Percentiles rank a stretch among this genome's conserved stretches.
Evolutionary conservation across 164 flowering plant genomes (phyloP).

Genomic region (Vitis rupestris): DNA sequence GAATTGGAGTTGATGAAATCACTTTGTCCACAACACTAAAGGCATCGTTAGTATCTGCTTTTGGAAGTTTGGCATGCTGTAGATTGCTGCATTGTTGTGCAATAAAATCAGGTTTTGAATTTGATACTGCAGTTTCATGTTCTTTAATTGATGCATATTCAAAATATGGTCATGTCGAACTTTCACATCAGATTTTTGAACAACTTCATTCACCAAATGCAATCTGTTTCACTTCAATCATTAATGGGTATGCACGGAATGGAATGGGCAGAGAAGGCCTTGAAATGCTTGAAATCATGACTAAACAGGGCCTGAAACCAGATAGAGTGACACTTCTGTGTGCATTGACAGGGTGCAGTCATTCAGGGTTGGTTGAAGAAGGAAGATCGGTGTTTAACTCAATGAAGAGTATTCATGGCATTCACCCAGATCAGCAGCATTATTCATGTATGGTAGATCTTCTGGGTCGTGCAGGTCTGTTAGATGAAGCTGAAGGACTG

Average conservation of each 20-base stretch:
- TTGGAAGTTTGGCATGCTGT: slow-evolving; percentile 30
- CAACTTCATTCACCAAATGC: slow-evolving; percentile 41
- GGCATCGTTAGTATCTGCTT: slow-evolving; percentile 44
- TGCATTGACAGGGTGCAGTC: slow-evolving; percentile 62
- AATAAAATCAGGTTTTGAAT: slow-evolving; percentile 53
- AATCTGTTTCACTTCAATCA: slow-evolving; percentile 65
- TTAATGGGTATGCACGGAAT: slow-evolving; percentile 65
- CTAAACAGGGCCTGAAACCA: slow-evolving; percentile 47
- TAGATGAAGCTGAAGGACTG: slow-evolving; percentile 66
- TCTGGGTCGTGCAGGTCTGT: slow-evolving; percentile 62
- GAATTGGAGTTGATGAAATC: slow-evolving; percentile 55
- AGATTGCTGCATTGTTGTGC: slow-evolving; percentile 50
- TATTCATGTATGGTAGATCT: slow-evolving; percentile 79
- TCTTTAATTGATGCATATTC: slow-evolving; percentile 73
- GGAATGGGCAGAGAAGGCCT: slow-evolving; percentile 63
- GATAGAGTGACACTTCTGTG: slow-evolving; percentile 67
- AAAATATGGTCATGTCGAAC: slow-evolving; percentile 49
- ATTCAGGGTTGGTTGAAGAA: slow-evolving; percentile 70
- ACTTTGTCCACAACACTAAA: slow-evolving; percentile 59
- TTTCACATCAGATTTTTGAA: slow-evolving; percentile 43
- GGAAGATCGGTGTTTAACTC: slow-evolving; percentile 48
- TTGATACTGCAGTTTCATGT: slow-evolving; percentile 45
- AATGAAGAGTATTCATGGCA: slow-evolving; percentile 39
- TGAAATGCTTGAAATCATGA: slow-evolving; percentile 41
- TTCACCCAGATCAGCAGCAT: slow-evolving; percentile 52